Percentiles rank a stretch among this genome's conserved stretches.
Evolutionary conservation across 148 eudicot genomes (phyloP).

Genomic region (Silene conica): DNA sequence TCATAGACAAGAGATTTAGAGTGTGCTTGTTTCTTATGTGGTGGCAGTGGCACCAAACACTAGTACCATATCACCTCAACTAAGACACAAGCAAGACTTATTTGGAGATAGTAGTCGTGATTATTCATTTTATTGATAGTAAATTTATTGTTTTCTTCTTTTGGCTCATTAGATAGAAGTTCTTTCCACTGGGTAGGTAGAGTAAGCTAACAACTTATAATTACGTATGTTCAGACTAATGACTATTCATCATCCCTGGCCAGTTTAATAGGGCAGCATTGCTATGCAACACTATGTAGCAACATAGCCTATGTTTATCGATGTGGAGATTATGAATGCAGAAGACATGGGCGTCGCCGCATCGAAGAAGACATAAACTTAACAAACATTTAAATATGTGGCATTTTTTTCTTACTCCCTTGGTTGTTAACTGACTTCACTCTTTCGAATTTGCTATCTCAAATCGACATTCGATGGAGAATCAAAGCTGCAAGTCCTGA

Average conservation of each 20-base stretch:
- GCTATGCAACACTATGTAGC: no score
- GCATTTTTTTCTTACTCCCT: constrained; percentile 60
- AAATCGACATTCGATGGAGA: constrained; percentile 99
- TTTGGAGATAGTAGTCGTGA: neutral
- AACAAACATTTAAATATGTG: constrained; percentile 7
- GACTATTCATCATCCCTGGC: no score
- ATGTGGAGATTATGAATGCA: constrained; percentile 93
- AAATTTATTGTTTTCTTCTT: neutral
- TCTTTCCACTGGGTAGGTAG: neutral
- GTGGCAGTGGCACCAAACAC: neutral
- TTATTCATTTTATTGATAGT: neutral
- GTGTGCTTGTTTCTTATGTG: neutral
- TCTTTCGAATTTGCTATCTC: constrained; percentile 88
- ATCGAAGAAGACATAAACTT: no score
- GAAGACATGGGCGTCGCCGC: no score
- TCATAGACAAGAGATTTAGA: constrained; percentile 22
- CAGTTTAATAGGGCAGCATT: no score
- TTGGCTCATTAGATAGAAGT: constrained; percentile 1
- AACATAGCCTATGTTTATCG: constrained; percentile 99
- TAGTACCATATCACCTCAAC: neutral
- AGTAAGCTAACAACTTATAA: no score
- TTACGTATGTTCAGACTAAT: no score
- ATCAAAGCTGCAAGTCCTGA: constrained; percentile 91
- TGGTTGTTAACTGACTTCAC: constrained; percentile 94
- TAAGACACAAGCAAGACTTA: neutral